Evolutionary conservation across 495 filamentous ascomycete species (phyloP), one percentile per base, ranked within the genome.

Genomic region (Melanomma pulvis-pyrius): DNA sequence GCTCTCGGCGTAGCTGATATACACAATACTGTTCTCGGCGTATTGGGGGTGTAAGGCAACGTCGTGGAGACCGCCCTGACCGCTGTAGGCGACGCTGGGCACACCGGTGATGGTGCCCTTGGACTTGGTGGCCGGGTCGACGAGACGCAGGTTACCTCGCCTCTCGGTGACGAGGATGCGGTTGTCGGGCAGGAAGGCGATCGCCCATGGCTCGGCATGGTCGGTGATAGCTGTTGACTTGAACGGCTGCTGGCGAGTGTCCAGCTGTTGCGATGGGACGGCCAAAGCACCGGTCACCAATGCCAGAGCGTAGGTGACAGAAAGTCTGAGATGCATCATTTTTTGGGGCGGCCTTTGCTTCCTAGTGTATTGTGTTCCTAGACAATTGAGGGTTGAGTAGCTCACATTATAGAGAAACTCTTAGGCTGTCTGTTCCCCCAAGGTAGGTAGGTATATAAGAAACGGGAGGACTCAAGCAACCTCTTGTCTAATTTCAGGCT

Each of bases 1-100:
- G 59, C 59, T 62, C 59, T 62, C 59, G 17, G 59, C 59, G 59
- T 62, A 62, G 59, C 59, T 62, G 30, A 62, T 51, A 44, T 62
- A 62, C 48, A 62, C 48, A 7, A 62, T 41, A 19, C 48, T 62
- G 59, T 62, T 62, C 21, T 62, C 32, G 48, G 59, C 48, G 59
- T 62, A 62, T 3, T 62, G 22, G 21, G 59, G 59, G 48, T 62
- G 59, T 47, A 62, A 41, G 59, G 59, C 59, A 25, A 62, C 48
- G 28, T 62, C 59, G 48, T 62, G 59, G 59, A 62, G 59, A 62
- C 59, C 59, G 32, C 59, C 59, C 59, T 62, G 59, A 22, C 59
- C 59, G 59, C 28, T 24, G 48, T 62, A 62, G 46, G 59, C 59
- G 48, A 62, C 59, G 47, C 9, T 62, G 48, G 59, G 59, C 19